A percentile compares a stretch with the other conserved stretches of the same genome.
These are phyloP conservation scores for Pochonia chlamydosporia DNA, from an alignment of 2,329 filamentous ascomycete species.

Conservation along the genomic window DNA sequence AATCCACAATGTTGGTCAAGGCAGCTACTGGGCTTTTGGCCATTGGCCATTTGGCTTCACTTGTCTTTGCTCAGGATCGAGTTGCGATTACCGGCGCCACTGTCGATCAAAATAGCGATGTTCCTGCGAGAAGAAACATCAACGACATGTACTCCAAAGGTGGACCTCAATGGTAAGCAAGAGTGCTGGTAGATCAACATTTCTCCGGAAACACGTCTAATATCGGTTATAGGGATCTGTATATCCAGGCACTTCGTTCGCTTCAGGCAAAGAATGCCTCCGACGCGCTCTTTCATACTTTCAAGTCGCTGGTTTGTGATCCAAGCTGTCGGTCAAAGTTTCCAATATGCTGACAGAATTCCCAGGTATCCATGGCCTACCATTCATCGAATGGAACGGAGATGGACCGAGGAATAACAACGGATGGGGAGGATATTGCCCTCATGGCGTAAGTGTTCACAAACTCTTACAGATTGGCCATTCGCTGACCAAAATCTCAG, in stretches of 20 bases:
- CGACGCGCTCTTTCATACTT: slow-evolving; percentile 43
- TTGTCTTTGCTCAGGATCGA: slow-evolving; percentile 17
- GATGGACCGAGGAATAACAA: slow-evolving; percentile 24
- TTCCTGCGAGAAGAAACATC: slow-evolving; percentile 41
- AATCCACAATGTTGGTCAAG: slow-evolving; percentile 14
- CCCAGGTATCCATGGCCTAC: slow-evolving; percentile 35
- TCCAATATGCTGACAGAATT: slow-evolving; percentile 4
- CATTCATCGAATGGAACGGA: slow-evolving; percentile 35
- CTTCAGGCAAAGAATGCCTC: slow-evolving; percentile 35
- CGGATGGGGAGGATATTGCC: slow-evolving; percentile 37
- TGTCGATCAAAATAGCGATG: slow-evolving; percentile 31
- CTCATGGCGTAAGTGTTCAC: slow-evolving; percentile 36
- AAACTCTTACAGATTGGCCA: too few species aligned
- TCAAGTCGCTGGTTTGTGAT: slow-evolving; percentile 36
- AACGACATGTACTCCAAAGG: slow-evolving; percentile 35
- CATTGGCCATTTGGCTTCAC: slow-evolving; percentile 17
- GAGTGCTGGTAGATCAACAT: not conserved
- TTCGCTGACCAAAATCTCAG: slow-evolving; percentile 23
- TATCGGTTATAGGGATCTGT: slow-evolving; percentile 36
- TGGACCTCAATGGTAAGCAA: slow-evolving; percentile 38
- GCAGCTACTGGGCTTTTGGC: slow-evolving; percentile 18
- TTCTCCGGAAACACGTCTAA: not conserved
- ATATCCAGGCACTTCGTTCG: slow-evolving; percentile 38
- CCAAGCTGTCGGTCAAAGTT: not conserved
- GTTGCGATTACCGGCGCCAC: slow-evolving; percentile 32